A percentile compares a stretch with the other conserved stretches of the same genome.
Evolutionary conservation across 2,329 filamentous ascomycete genomes (phyloP).

Genomic region (Clonostachys rosea): DNA sequence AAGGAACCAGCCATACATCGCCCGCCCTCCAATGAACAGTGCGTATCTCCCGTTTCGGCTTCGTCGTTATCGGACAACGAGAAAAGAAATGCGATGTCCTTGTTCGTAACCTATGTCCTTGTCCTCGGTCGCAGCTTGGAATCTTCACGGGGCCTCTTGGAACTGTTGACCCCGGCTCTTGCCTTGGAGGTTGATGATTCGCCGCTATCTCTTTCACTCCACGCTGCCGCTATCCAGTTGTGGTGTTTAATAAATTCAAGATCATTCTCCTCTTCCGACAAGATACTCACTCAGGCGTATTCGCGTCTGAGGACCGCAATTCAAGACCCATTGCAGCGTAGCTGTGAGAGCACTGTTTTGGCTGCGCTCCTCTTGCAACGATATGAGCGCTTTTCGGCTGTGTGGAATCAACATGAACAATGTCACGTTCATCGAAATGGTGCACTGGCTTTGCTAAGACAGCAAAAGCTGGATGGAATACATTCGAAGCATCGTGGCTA

Average conservation of each 20-base stretch:
- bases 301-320: conserved; percentile 6
- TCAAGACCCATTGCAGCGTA: conserved; percentile 7
- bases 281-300: conserved; percentile 5
- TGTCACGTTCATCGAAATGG: conserved; percentile 7
- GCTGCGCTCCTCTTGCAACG: conserved; percentile 8
- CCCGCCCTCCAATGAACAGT: background rate
- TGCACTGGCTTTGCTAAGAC: conserved; percentile 8
- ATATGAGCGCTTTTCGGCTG: conserved; percentile 8
- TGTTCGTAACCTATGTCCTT: conserved; percentile 8
- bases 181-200: conserved; percentile 6
- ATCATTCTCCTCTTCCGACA: conserved; percentile 5
- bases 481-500: conserved; percentile 6
- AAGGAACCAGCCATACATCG: background rate
- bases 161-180: conserved; percentile 5
- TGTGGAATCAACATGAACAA: conserved; percentile 5
- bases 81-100: conserved; percentile 1
- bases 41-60: background rate
- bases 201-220: conserved; percentile 6
- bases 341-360: conserved; percentile 7
- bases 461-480: conserved; percentile 2
- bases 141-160: conserved; percentile 9
- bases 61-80: too few species aligned
- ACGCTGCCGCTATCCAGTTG: conserved; percentile 7
- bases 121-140: conserved; percentile 7
- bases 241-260: conserved; percentile 7